Evolutionary conservation across 2,329 filamentous ascomycete genomes (phyloP).

Genomic region (Sarocladium strictum): DNA sequence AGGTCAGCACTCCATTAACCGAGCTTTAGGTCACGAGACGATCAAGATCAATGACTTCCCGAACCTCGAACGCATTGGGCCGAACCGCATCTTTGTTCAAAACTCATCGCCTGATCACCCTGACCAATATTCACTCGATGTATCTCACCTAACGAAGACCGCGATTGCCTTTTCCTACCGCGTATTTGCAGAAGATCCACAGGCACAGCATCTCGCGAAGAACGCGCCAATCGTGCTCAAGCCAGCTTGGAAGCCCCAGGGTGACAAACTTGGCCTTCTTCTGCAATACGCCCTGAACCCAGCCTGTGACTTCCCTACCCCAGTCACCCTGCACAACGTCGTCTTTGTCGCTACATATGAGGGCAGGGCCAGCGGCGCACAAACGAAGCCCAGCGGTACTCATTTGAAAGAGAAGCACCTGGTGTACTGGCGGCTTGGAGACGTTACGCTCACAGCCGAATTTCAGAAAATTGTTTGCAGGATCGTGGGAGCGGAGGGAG

Average conservation of each 20-base stretch:
- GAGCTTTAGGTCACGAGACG: conserved; percentile 47
- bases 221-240: conserved; percentile 70
- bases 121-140: conserved; percentile 74
- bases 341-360: conserved; percentile 68
- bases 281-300: conserved; percentile 82
- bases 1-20: background rate
- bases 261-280: conserved; percentile 79
- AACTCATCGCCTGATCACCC: conserved; percentile 58
- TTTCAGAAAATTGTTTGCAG: conserved; percentile 77
- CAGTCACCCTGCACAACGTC: conserved; percentile 60
- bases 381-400: conserved; percentile 74
- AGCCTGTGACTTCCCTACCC: conserved; percentile 39
- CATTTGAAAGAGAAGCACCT: conserved; percentile 71
- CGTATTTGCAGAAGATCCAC: conserved; percentile 61
- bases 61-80: conserved; percentile 84
- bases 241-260: conserved; percentile 76
- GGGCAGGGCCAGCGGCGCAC: conserved; percentile 59
- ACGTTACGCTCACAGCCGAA: conserved; percentile 61
- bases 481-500: conserved; percentile 65
- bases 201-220: conserved; percentile 33
- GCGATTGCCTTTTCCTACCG: conserved; percentile 90
- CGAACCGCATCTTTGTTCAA: conserved; percentile 85
- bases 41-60: conserved; percentile 85
- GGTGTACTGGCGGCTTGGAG: conserved; percentile 75
- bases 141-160: conserved; percentile 66